Percentiles rank a stretch among this genome's conserved stretches.
Evolutionary conservation across 768 basidiomycete genomes (phyloP).

Genomic region (Auricularia sp.): DNA sequence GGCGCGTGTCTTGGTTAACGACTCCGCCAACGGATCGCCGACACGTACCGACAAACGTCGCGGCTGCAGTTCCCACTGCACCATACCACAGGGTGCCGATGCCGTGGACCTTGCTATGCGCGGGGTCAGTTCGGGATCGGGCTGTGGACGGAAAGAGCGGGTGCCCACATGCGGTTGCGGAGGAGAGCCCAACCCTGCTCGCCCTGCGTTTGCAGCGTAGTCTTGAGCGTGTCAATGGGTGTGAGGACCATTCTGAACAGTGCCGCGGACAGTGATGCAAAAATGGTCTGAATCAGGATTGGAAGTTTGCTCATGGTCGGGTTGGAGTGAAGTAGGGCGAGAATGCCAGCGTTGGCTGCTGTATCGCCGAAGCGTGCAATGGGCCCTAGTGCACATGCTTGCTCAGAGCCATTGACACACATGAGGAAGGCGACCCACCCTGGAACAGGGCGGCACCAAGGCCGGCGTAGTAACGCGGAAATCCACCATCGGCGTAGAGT

Average conservation of each 20-base stretch:
- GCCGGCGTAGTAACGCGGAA: slow-evolving; percentile 80
- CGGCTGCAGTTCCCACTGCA: slow-evolving; percentile 83
- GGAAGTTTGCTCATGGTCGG: slow-evolving; percentile 58
- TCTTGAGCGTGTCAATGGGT: slow-evolving; percentile 91
- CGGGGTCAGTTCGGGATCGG: background rate
- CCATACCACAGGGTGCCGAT: slow-evolving; percentile 81
- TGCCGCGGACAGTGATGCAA: slow-evolving; percentile 71
- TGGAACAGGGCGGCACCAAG: slow-evolving; percentile 77
- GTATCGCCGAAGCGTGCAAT: slow-evolving; percentile 82
- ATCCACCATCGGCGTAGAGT: slow-evolving; percentile 54
- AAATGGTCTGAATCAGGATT: slow-evolving; percentile 59
- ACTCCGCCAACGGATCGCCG: background rate
- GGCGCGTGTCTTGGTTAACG: background rate
- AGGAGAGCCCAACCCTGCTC: slow-evolving; percentile 57
- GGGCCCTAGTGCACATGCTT: slow-evolving; percentile 20
- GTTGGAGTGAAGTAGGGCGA: slow-evolving; percentile 75
- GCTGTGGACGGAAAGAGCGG: background rate
- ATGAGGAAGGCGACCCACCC: slow-evolving; percentile 27
- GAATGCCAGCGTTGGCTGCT: slow-evolving; percentile 85
- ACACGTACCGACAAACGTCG: slow-evolving; percentile 70
- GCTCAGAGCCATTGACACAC: background rate
- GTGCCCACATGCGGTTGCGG: slow-evolving; percentile 42
- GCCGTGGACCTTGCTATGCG: slow-evolving; percentile 63
- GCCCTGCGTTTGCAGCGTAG: slow-evolving; percentile 90
- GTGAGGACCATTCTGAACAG: slow-evolving; percentile 85